phyloP scores from a whole-genome alignment of 2,329 filamentous ascomycete species.

The Trichoderma lentiforme region DNA sequence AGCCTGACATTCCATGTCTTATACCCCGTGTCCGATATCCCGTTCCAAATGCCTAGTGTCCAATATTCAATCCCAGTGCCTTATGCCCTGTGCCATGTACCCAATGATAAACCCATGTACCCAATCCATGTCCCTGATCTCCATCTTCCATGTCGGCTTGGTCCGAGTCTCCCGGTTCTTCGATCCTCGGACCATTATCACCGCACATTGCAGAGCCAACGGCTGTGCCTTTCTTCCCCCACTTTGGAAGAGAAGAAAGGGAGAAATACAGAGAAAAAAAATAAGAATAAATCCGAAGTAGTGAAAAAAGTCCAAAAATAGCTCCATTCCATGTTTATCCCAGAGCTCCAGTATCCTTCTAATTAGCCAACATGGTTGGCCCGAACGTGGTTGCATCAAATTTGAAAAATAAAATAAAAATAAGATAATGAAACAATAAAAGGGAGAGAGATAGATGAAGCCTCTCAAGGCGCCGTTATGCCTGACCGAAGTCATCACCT shows the following conservation, averaged over 20 bases:
- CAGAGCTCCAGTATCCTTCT: constrained; percentile 13
- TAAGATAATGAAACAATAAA: background rate
- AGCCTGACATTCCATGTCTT: constrained; percentile 6
- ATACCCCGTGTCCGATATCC: background rate
- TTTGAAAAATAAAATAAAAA: background rate
- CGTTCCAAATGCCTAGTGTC: background rate
- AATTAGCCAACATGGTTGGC: background rate
- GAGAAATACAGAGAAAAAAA: background rate
- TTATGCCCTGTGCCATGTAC: background rate
- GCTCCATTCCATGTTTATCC: constrained; percentile 15
- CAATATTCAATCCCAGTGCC: background rate
- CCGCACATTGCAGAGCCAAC: background rate
- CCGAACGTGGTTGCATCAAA: background rate
- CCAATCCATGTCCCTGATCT: constrained; percentile 1
- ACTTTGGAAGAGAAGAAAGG: background rate
- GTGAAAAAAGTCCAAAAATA: background rate
- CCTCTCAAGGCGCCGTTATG: background rate
- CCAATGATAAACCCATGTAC: background rate
- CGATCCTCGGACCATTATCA: background rate
- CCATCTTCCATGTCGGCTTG: background rate
- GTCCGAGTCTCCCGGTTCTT: constrained; percentile 7
- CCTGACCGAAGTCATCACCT: background rate
- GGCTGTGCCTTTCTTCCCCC: background rate
- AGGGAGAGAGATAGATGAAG: background rate
- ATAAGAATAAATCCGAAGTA: background rate